These are phyloP conservation scores for Cordyceps javanica DNA, from an alignment of 2,329 filamentous ascomycete genomes.

Conservation along the genomic window DNA sequence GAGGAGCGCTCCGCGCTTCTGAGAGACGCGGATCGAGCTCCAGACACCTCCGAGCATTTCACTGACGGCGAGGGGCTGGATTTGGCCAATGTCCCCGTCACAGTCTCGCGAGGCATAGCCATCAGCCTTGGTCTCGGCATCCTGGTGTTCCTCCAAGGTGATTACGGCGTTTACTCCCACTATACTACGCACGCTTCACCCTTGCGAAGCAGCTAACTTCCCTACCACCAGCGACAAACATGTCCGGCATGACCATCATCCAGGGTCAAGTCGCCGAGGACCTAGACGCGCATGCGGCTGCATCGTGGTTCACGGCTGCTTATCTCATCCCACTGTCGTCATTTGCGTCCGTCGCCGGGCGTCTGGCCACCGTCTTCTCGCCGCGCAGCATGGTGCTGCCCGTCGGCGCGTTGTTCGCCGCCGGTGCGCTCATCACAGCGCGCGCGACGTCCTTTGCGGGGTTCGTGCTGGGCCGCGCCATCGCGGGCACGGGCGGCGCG, in stretches of 20 bases:
- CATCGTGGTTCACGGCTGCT: constrained; percentile 75
- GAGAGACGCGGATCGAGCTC: not conserved
- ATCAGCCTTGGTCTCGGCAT: constrained; percentile 7
- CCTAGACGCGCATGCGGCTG: constrained; percentile 64
- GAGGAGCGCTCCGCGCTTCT: not conserved
- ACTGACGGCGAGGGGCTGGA: not conserved
- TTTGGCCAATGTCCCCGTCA: constrained; percentile 1
- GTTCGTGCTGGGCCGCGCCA: constrained; percentile 63
- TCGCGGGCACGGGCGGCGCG: constrained; percentile 64
- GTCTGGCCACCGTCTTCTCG: constrained; percentile 68
- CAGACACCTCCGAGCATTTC: not conserved
- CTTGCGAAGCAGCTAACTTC: not conserved
- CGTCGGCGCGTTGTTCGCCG: constrained; percentile 50
- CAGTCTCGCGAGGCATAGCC: not conserved
- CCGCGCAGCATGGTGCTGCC: constrained; percentile 59
- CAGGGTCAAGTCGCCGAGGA: constrained; percentile 72
- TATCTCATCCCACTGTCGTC: constrained; percentile 61
- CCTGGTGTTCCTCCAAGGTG: constrained; percentile 56
- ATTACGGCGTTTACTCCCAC: no score
- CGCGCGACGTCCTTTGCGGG: constrained; percentile 49
- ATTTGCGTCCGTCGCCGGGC: constrained; percentile 63
- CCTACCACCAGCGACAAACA: constrained; percentile 51
- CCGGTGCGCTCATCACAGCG: constrained; percentile 61
- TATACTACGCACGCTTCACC: no score
- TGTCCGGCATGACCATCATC: constrained; percentile 74